Evolutionary conservation across 768 basidiomycete species (phyloP).

Genomic region (Suillus bovinus): DNA sequence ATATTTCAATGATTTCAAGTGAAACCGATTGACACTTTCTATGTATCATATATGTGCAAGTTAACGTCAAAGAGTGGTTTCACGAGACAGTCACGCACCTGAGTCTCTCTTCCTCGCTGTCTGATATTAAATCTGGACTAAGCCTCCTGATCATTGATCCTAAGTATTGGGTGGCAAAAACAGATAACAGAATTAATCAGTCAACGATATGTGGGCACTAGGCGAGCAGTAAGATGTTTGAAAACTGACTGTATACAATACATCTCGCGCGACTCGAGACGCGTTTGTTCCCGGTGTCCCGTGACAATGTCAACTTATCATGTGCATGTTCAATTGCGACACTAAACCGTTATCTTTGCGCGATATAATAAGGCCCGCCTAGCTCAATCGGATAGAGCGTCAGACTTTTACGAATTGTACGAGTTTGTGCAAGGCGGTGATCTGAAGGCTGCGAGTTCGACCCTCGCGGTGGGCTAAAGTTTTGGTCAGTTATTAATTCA

Average conservation of each 20-base stretch:
- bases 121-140: constrained; percentile 39
- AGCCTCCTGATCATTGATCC: background rate
- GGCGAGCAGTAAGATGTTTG: background rate
- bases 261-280: background rate
- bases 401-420: constrained; percentile 50
- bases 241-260: background rate
- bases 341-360: background rate
- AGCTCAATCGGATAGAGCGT: constrained; percentile 56
- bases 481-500: background rate
- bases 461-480: constrained; percentile 59
- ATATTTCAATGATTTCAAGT: constrained; percentile 53
- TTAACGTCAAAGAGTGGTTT: background rate
- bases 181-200: too few relatives aligned
- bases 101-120: constrained; percentile 51
- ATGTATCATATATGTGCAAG: background rate
- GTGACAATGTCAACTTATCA: constrained; percentile 6
- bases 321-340: background rate
- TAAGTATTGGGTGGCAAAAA: background rate
- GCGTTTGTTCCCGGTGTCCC: background rate
- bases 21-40: constrained; percentile 8
- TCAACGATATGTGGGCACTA: background rate
- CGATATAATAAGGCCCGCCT: constrained; percentile 37
- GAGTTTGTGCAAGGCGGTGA: constrained; percentile 40
- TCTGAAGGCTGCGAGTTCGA: constrained; percentile 58
- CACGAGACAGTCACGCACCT: constrained; percentile 20